phyloP scores from a whole-genome alignment of 768 basidiomycete species.

The Serendipita vermifera region DNA sequence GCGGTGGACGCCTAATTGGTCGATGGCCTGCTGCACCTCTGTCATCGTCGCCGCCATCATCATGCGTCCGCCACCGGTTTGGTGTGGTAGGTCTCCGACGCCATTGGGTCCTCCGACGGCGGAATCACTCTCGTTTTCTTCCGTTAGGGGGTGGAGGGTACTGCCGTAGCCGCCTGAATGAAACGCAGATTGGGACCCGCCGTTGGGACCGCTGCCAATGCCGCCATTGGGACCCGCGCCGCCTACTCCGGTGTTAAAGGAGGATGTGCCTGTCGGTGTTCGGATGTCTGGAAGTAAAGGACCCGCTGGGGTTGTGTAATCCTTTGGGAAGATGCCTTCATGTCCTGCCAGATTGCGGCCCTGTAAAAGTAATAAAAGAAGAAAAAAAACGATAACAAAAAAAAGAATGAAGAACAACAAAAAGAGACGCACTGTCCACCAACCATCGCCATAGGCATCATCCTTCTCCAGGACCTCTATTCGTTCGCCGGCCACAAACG shows the following conservation, averaged over 20 bases:
- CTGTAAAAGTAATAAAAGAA: conserved; percentile 3
- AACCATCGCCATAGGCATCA: conserved; percentile 85
- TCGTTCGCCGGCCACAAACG: conserved; percentile 70
- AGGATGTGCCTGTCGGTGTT: conserved; percentile 1
- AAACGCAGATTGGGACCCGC: neutral
- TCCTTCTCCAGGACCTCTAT: conserved; percentile 90
- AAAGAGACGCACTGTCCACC: conserved; percentile 73
- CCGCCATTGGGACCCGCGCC: neutral
- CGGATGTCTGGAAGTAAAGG: neutral
- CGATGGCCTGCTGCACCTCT: conserved; percentile 82
- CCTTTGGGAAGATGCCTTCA: conserved; percentile 82
- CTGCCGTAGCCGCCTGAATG: conserved; percentile 12
- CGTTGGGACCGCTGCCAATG: neutral
- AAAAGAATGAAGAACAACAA: neutral
- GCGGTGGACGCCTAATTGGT: conserved; percentile 47
- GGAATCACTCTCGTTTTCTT: conserved; percentile 25
- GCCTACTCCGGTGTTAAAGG: too few species aligned
- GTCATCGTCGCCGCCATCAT: conserved; percentile 82
- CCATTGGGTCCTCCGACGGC: neutral
- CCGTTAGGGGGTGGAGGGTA: conserved; percentile 33
- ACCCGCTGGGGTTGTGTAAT: conserved; percentile 54
- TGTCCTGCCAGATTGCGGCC: conserved; percentile 37
- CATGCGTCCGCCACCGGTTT: neutral
- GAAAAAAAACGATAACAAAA: neutral
- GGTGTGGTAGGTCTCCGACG: conserved; percentile 6